Evolutionary conservation across 768 basidiomycete species (phyloP).

Genomic region (Boletus sp.): DNA sequence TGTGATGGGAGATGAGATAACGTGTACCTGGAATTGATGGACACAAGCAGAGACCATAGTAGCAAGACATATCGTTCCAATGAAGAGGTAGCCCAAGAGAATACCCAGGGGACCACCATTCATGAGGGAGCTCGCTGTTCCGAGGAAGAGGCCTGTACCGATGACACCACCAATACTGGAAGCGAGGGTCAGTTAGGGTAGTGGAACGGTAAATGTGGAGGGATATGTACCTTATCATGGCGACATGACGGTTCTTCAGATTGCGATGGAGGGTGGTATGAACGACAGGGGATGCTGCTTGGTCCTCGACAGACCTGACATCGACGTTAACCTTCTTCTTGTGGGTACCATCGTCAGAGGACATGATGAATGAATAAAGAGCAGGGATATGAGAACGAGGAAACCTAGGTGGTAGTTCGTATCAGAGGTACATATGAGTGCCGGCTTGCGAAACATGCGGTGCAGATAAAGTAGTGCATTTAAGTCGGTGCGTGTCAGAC

Average conservation of each 20-base stretch:
- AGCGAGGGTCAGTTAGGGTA: neutral
- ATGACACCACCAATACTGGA: constrained; percentile 38
- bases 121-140: constrained; percentile 33
- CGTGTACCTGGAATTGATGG: neutral
- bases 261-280: constrained; percentile 23
- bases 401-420: neutral
- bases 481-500: neutral
- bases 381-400: neutral
- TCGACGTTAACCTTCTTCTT: constrained; percentile 3
- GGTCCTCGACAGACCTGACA: constrained; percentile 10
- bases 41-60: constrained; percentile 32
- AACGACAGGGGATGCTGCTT: neutral
- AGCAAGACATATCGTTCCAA: constrained; percentile 38
- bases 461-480: no score
- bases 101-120: constrained; percentile 48
- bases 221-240: constrained; percentile 33
- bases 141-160: constrained; percentile 40
- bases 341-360: neutral
- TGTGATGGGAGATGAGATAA: constrained; percentile 7
- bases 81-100: constrained; percentile 39
- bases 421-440: neutral
- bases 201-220: no score
- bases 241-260: constrained; percentile 35
- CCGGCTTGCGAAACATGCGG: neutral
- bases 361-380: constrained; percentile 5